These are phyloP conservation scores for Pulveroboletus sp. DNA, from an alignment of 768 basidiomycete genomes.

Conservation along the genomic window DNA sequence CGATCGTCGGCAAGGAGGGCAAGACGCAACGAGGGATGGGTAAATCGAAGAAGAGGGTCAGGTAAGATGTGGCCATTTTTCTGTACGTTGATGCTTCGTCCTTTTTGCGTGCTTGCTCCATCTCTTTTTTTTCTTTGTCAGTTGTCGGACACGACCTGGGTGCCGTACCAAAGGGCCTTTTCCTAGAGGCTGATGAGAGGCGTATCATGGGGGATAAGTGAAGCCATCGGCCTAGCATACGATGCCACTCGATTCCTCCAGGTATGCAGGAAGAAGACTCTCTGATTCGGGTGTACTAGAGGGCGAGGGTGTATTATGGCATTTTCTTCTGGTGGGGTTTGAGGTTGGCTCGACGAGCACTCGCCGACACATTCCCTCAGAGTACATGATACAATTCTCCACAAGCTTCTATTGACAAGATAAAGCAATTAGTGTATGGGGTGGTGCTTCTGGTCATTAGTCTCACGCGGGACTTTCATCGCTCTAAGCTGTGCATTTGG, in stretches of 20 bases:
- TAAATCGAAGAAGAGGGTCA: conserved; percentile 19
- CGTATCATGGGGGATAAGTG: neutral
- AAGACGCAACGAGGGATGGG: conserved; percentile 31
- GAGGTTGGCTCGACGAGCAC: neutral
- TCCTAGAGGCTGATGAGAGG: neutral
- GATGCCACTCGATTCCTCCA: neutral
- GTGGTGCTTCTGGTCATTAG: no score
- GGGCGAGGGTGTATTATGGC: neutral
- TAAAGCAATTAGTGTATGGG: no score
- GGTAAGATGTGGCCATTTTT: conserved; percentile 7
- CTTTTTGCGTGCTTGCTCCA: neutral
- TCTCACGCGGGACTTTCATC: neutral
- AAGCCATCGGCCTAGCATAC: neutral
- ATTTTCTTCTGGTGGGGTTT: neutral
- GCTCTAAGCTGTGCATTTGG: neutral
- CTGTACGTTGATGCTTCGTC: neutral
- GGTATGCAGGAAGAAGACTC: neutral
- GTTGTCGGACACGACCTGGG: neutral
- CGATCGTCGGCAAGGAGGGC: conserved; percentile 73
- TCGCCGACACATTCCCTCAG: neutral
- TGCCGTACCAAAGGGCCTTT: neutral
- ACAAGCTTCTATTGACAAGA: neutral
- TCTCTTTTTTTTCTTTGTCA: no score
- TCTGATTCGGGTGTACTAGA: neutral
- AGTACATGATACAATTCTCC: neutral